Percentiles rank a stretch among this genome's conserved stretches.
Conservation (phyloP, 2,329 filamentous ascomycete genomes). For the Lasiodiplodia sp. region DNA sequence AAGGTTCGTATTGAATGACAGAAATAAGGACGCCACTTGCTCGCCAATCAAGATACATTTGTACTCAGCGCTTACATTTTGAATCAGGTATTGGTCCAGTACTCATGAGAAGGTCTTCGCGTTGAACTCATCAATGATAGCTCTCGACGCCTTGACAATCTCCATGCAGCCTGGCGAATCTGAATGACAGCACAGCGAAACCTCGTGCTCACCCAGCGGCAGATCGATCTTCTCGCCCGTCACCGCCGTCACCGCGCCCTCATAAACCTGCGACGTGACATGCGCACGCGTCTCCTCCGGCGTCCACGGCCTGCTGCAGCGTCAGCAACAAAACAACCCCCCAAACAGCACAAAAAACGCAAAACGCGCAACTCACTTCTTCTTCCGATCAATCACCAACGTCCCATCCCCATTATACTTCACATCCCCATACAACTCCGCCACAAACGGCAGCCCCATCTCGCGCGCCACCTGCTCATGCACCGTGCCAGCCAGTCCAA, state of each 20-base stretch:
- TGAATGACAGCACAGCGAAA: conserved; percentile 54
- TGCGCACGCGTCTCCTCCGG: conserved; percentile 51
- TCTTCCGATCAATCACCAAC: conserved; percentile 65
- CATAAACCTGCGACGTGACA: conserved; percentile 50
- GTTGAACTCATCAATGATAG: conserved; percentile 53
- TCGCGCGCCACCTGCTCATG: conserved; percentile 63
- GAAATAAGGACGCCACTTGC: no score
- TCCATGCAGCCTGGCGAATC: conserved; percentile 54
- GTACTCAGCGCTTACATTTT: no score
- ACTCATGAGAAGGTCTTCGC: conserved; percentile 33
- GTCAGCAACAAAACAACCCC: no score
- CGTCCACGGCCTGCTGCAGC: conserved; percentile 47
- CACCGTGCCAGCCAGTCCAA: conserved; percentile 62
- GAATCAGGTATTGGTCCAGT: no score
- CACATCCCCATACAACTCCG: conserved; percentile 64
- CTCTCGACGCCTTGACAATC: conserved; percentile 52
- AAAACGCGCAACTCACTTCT: conserved; percentile 51
- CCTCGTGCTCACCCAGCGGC: conserved; percentile 50
- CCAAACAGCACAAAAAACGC: background rate
- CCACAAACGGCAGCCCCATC: conserved; percentile 60
- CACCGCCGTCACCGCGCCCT: conserved; percentile 49
- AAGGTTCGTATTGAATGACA: no score
- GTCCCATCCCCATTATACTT: conserved; percentile 61
- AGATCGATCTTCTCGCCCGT: conserved; percentile 52
- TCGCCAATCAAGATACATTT: no score